Percentiles rank a stretch among this genome's conserved stretches.
Evolutionary conservation across 2,329 filamentous ascomycete genomes (phyloP).

Genomic region (Hymenoscyphus linearis): DNA sequence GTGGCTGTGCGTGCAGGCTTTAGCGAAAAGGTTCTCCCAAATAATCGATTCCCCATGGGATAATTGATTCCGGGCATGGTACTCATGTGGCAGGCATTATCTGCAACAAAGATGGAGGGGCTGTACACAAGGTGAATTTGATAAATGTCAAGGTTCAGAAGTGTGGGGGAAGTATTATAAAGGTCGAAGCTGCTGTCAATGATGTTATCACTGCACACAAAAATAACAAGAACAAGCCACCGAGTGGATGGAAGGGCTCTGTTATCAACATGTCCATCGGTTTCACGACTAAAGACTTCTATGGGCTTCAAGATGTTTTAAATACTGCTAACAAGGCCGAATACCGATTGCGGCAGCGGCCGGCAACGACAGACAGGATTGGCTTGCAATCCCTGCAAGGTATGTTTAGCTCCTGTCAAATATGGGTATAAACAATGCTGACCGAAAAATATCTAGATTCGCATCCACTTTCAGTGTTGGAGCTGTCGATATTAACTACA

Average conservation of each 20-base stretch:
- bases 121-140: background rate
- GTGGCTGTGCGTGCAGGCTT: no score
- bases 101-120: background rate
- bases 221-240: background rate
- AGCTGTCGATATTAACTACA: constrained; percentile 3
- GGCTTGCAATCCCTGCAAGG: background rate
- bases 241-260: background rate
- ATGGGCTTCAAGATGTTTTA: background rate
- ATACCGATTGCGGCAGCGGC: constrained; percentile 3
- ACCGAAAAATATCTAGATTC: background rate
- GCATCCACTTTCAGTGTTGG: background rate
- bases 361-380: background rate
- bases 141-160: constrained; percentile 4
- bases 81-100: constrained; percentile 1
- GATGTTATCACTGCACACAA: constrained; percentile 3
- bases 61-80: no score
- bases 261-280: constrained; percentile 6
- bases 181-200: background rate
- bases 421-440: background rate
- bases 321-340: background rate
- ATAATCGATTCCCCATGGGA: no score
- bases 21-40: no score
- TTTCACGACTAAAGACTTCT: background rate
- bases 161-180: background rate
- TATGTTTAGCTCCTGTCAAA: background rate